Percentiles rank a stretch among this genome's conserved stretches.
Conservation (phyloP, 345 rosid genomes). For the Viola odorata region DNA sequence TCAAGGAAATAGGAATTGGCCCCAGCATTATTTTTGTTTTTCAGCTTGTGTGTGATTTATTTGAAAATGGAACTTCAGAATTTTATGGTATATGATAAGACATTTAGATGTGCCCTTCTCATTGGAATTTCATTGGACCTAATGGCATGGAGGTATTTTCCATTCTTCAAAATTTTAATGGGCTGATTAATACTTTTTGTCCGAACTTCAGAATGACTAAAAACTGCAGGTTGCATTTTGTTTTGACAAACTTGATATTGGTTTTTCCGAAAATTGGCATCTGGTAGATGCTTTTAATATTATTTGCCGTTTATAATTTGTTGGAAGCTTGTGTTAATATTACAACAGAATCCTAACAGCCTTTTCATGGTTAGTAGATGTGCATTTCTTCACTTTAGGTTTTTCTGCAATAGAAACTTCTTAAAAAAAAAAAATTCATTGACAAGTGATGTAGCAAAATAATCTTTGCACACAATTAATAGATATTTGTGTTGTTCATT, state of each 20-base stretch:
- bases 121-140: too few species aligned
- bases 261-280: neutral
- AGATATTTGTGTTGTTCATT: constrained; percentile 10
- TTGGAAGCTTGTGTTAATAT: neutral
- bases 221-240: too few species aligned
- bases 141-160: neutral
- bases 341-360: neutral
- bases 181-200: neutral
- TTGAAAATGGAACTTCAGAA: neutral
- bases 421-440: neutral
- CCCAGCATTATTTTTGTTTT: neutral
- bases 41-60: neutral
- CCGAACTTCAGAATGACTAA: too few species aligned
- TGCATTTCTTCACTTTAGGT: neutral
- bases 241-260: too few species aligned
- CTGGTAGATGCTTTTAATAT: neutral
- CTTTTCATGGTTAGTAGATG: neutral
- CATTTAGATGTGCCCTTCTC: too few species aligned
- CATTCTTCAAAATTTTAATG: neutral
- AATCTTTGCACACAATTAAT: neutral
- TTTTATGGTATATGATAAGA: constrained; percentile 3
- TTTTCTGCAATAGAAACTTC: neutral
- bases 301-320: neutral
- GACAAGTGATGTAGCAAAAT: neutral
- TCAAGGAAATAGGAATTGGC: neutral